These are phyloP conservation scores for Acanthamoeba sp. DNA, from an alignment of 208 protist species.

Conservation along the genomic window DNA sequence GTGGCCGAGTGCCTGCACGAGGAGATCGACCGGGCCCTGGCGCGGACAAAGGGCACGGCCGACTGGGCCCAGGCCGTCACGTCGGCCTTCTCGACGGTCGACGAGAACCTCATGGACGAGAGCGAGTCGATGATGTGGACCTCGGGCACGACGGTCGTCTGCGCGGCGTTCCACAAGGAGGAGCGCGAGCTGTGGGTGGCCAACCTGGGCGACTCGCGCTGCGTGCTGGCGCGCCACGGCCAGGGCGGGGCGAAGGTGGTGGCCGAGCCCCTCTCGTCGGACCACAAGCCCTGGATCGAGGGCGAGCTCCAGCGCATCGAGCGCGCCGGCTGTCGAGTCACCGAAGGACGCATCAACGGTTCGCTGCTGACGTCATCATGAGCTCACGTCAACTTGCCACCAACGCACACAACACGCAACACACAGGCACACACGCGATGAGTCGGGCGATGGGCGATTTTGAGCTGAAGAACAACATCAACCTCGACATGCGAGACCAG, in stretches of 20 bases:
- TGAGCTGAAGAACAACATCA: conserved; percentile 74
- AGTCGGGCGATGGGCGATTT: conserved; percentile 46
- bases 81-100: conserved; percentile 3
- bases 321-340: conserved; percentile 34
- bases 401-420: no score
- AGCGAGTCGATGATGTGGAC: conserved; percentile 59
- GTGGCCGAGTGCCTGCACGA: conserved; percentile 49
- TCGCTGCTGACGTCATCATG: not conserved
- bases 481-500: conserved; percentile 64
- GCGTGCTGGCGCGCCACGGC: conserved; percentile 16
- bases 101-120: conserved; percentile 71
- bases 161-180: conserved; percentile 17
- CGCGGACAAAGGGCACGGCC: not conserved
- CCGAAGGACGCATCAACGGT: conserved; percentile 69
- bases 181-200: conserved; percentile 45
- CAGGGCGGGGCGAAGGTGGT: not conserved
- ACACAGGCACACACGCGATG: conserved; percentile 58
- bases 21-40: not conserved
- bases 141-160: conserved; percentile 53
- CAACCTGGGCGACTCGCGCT: conserved; percentile 57
- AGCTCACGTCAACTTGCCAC: not conserved
- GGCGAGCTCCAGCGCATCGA: conserved; percentile 38
- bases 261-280: conserved; percentile 15
- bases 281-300: conserved; percentile 42
- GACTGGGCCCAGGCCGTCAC: conserved; percentile 5